A percentile compares a stretch with the other conserved stretches of the same genome.
These are phyloP conservation scores for Trametes meyenii DNA, from an alignment of 768 basidiomycete genomes.

Conservation along the genomic window DNA sequence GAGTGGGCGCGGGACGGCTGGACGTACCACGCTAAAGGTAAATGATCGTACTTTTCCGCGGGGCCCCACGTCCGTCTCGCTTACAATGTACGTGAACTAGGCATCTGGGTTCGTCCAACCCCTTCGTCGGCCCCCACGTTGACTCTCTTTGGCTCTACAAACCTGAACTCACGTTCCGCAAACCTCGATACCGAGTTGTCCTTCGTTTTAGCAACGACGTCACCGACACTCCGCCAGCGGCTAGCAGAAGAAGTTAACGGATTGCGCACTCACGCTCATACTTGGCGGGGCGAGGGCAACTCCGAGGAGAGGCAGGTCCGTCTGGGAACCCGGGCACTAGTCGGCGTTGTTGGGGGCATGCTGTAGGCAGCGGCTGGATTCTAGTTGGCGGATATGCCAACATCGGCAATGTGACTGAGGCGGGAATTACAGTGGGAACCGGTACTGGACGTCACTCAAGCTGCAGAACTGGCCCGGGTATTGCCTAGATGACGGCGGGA, in stretches of 20 bases:
- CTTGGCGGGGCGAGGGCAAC: slow-evolving; percentile 56
- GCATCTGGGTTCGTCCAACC: slow-evolving; percentile 80
- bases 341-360: slow-evolving; percentile 70
- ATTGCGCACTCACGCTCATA: slow-evolving; percentile 50
- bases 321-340: slow-evolving; percentile 63
- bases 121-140: slow-evolving; percentile 55
- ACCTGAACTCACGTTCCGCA: slow-evolving; percentile 89
- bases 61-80: not conserved
- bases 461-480: too few relatives aligned
- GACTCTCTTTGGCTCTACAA: slow-evolving; percentile 93
- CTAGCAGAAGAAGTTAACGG: slow-evolving; percentile 57
- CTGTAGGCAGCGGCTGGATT: slow-evolving; percentile 39
- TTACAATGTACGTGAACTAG: slow-evolving; percentile 41
- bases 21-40: slow-evolving; percentile 99
- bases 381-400: not conserved
- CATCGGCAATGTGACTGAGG: not conserved
- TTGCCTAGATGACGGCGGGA: too few relatives aligned
- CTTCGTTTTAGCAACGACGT: slow-evolving; percentile 77
- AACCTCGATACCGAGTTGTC: slow-evolving; percentile 92
- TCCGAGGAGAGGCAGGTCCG: slow-evolving; percentile 53
- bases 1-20: slow-evolving; percentile 91
- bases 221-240: slow-evolving; percentile 46
- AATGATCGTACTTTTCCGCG: slow-evolving; percentile 6
- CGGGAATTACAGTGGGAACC: slow-evolving; percentile 13
- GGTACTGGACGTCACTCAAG: not conserved